phyloP scores from a whole-genome alignment of 2,329 filamentous ascomycete genomes.

The Leptographium flavum region DNA sequence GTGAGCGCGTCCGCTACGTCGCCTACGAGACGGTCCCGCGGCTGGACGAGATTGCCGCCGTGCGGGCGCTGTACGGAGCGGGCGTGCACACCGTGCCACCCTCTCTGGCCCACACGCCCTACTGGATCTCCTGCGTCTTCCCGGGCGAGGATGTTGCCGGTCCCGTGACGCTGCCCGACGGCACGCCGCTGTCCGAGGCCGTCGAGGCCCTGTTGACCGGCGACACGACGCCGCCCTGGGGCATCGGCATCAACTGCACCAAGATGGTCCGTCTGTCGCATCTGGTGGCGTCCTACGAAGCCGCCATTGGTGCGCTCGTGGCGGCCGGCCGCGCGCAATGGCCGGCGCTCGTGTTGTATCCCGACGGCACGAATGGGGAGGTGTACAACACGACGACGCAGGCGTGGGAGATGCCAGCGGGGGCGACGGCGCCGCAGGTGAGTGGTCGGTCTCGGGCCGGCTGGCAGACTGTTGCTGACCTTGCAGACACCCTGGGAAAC shows the following conservation, averaged over 20 bases:
- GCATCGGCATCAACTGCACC: conserved; percentile 55
- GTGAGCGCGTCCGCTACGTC: conserved; percentile 33
- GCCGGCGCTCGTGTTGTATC: conserved; percentile 49
- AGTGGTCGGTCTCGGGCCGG: background rate
- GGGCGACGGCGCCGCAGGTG: conserved; percentile 13
- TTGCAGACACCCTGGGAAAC: conserved; percentile 27
- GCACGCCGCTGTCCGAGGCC: conserved; percentile 29
- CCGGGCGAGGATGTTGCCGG: conserved; percentile 19
- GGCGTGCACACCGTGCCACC: background rate
- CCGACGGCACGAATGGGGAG: conserved; percentile 54
- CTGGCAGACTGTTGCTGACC: background rate
- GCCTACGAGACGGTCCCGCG: conserved; percentile 54
- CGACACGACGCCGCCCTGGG: conserved; percentile 30
- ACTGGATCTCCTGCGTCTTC: conserved; percentile 52
- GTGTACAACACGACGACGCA: conserved; percentile 51
- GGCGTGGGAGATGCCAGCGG: conserved; percentile 36
- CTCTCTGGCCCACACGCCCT: conserved; percentile 23
- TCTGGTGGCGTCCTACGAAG: conserved; percentile 41
- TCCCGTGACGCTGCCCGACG: conserved; percentile 39
- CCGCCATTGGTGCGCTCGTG: conserved; percentile 25
- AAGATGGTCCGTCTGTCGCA: conserved; percentile 47
- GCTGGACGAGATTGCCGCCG: conserved; percentile 45
- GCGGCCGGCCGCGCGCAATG: conserved; percentile 20
- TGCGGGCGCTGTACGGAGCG: conserved; percentile 22
- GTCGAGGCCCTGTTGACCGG: conserved; percentile 21